phyloP scores from a whole-genome alignment of 2,329 filamentous ascomycete species.

The Erysiphe pisi region DNA sequence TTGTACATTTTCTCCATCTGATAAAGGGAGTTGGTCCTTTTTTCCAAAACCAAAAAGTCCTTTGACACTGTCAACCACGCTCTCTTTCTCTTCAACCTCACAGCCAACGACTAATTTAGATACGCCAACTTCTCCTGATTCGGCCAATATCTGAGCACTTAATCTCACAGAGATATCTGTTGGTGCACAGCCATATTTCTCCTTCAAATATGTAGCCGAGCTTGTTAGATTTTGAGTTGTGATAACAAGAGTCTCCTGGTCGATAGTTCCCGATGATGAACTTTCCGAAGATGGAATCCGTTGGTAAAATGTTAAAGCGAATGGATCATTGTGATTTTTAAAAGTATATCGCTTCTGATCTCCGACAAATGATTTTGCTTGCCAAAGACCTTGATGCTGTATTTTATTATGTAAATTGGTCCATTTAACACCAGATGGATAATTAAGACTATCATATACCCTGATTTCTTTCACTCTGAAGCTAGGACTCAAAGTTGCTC shows the following conservation, averaged over 20 bases:
- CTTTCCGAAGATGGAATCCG: slow-evolving; percentile 45
- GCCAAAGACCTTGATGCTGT: slow-evolving; percentile 73
- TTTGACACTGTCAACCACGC: slow-evolving; percentile 87
- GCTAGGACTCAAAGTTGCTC: slow-evolving; percentile 79
- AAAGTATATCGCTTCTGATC: slow-evolving; percentile 75
- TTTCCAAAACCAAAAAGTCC: slow-evolving; percentile 93
- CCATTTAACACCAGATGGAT: slow-evolving; percentile 67
- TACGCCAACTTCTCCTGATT: slow-evolving; percentile 72
- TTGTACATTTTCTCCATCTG: slow-evolving; percentile 47
- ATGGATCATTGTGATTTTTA: slow-evolving; percentile 63
- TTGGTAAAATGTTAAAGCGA: slow-evolving; percentile 70
- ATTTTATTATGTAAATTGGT: slow-evolving; percentile 55
- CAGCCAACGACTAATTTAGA: slow-evolving; percentile 70
- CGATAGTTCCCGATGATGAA: slow-evolving; percentile 40
- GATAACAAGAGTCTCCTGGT: slow-evolving; percentile 55
- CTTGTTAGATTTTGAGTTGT: slow-evolving; percentile 77
- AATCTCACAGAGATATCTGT: slow-evolving; percentile 73
- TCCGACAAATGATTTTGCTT: slow-evolving; percentile 62
- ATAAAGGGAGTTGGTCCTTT: slow-evolving; percentile 62
- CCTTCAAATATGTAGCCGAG: slow-evolving; percentile 65
- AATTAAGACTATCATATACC: slow-evolving; percentile 63
- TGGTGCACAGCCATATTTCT: slow-evolving; percentile 60
- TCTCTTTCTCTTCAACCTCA: slow-evolving; percentile 69
- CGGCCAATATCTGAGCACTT: slow-evolving; percentile 56
- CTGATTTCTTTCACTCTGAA: slow-evolving; percentile 98